Evolutionary conservation across 2,329 filamentous ascomycete genomes (phyloP), one percentile per base, ranked within the genome.

Genomic region (Bipolaris victoriae): DNA sequence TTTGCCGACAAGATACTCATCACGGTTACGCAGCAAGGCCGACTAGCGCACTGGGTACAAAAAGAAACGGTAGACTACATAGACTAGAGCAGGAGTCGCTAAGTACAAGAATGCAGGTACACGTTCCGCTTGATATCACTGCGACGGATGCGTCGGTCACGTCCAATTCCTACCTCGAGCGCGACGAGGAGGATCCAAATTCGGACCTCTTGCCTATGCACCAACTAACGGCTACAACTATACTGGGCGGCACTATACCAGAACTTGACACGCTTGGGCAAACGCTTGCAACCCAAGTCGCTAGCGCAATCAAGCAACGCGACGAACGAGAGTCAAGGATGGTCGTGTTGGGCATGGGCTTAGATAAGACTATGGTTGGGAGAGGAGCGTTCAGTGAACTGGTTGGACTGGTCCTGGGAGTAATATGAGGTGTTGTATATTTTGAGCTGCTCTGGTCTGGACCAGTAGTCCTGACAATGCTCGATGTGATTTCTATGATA

Each of bases 1-100:
- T 98, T 98, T 77, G 84, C 88, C 7, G 95, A 98, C 83, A 96
- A 92, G 77, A 92, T 99, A 68, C 79, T 99, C 67, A 81, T 99
- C 61, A 97, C 92, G 1, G 84, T 98, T 58, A 91, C 90, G 0
- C 95, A 98, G 78, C 86, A 89, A 60, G 94, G 93, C 6, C 86
- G 89, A 57, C 79, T 98, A 45, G 90, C 91, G 18, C 95, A 98
- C 82, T 99, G 95, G 95, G 92, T 97, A 81, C 52, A 80, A 20
- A 1, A 15, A 33, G 22, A 36, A 73, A 16, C 3, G 29, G 3
- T 9, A n/a, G 7, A 41, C 44, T 31, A 16, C 16, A 16, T 16
- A 36, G 36, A 26, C 3, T 33, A 3, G 10, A 15, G 35, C 11
- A 29, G 33, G 9, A 10, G 35, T 15, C 11, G 24, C 5, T 26